A percentile compares a stretch with the other conserved stretches of the same genome.
Conservation (phyloP, 1,284 basidiomycete genomes). For the Puccinia horiana region DNA sequence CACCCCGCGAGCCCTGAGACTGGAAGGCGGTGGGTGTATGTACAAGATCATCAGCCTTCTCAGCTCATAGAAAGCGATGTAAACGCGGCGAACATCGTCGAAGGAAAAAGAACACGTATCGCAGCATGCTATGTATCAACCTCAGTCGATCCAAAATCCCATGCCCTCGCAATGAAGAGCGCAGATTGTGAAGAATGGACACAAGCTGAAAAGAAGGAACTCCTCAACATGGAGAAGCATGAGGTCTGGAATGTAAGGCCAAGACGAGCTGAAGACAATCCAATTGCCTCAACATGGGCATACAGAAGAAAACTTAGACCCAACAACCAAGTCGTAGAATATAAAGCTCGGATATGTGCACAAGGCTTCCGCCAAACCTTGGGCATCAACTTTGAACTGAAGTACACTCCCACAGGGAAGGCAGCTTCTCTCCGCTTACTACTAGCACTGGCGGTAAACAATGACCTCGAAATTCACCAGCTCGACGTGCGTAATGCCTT, state of each 20-base stretch:
- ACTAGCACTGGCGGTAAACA: conserved; percentile 31
- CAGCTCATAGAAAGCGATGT: neutral
- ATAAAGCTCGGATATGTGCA: conserved; percentile 50
- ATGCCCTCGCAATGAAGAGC: neutral
- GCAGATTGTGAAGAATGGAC: neutral
- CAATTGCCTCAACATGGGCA: neutral
- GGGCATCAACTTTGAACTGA: conserved; percentile 46
- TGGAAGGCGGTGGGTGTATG: too few relatives aligned
- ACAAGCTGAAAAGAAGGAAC: neutral
- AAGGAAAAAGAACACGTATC: neutral
- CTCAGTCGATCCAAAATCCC: neutral
- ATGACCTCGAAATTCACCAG: conserved; percentile 40
- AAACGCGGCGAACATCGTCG: neutral
- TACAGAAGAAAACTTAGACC: neutral
- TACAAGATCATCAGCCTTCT: neutral
- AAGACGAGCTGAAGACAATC: neutral
- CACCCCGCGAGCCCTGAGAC: too few relatives aligned
- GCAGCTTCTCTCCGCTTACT: conserved; percentile 22
- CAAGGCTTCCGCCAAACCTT: conserved; percentile 48
- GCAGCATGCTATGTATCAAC: neutral
- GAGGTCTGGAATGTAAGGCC: neutral
- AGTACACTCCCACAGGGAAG: conserved; percentile 45
- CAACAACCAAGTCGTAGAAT: conserved; percentile 12
- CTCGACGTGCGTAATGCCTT: conserved; percentile 38
- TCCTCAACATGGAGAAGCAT: neutral